Conservation (phyloP, 2,329 filamentous ascomycete species). For the Fusarium ramigenum region DNA sequence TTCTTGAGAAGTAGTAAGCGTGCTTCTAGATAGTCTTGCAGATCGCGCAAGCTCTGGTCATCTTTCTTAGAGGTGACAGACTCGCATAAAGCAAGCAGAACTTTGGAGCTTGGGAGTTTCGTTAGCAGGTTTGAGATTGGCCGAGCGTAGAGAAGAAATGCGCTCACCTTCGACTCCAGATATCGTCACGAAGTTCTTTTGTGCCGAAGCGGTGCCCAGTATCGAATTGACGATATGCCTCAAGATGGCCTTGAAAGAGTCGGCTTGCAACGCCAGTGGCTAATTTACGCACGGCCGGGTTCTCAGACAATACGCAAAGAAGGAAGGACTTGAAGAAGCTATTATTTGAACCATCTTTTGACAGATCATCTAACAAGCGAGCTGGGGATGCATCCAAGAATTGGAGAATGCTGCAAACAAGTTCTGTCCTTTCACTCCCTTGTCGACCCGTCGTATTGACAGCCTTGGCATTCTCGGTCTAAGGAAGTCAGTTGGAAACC, state of each 20-base stretch:
- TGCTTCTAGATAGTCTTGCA: slow-evolving; percentile 66
- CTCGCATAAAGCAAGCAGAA: slow-evolving; percentile 60
- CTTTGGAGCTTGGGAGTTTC: slow-evolving; percentile 44
- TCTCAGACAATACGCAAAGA: slow-evolving; percentile 62
- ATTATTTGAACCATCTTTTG: slow-evolving; percentile 35
- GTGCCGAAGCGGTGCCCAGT: slow-evolving; percentile 40
- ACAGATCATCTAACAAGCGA: slow-evolving; percentile 46
- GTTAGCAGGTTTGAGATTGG: background rate
- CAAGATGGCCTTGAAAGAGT: slow-evolving; percentile 52
- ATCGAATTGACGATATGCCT: slow-evolving; percentile 42
- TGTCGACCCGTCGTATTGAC: slow-evolving; percentile 2
- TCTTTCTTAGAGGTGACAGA: slow-evolving; percentile 55
- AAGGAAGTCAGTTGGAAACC: background rate
- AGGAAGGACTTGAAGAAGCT: slow-evolving; percentile 61
- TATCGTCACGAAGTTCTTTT: slow-evolving; percentile 48
- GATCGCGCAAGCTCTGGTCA: slow-evolving; percentile 55
- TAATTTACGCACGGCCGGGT: slow-evolving; percentile 59
- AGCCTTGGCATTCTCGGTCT: slow-evolving; percentile 35
- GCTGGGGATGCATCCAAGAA: slow-evolving; percentile 64
- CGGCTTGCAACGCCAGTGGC: slow-evolving; percentile 59
- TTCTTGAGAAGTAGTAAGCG: slow-evolving; percentile 62
- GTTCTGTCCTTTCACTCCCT: slow-evolving; percentile 31
- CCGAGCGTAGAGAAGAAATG: background rate
- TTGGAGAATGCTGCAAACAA: slow-evolving; percentile 57
- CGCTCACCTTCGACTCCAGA: slow-evolving; percentile 65